Percentiles rank a stretch among this genome's conserved stretches.
Conservation (phyloP, 2,329 filamentous ascomycete species). For the Zopfia rhizophila region DNA sequence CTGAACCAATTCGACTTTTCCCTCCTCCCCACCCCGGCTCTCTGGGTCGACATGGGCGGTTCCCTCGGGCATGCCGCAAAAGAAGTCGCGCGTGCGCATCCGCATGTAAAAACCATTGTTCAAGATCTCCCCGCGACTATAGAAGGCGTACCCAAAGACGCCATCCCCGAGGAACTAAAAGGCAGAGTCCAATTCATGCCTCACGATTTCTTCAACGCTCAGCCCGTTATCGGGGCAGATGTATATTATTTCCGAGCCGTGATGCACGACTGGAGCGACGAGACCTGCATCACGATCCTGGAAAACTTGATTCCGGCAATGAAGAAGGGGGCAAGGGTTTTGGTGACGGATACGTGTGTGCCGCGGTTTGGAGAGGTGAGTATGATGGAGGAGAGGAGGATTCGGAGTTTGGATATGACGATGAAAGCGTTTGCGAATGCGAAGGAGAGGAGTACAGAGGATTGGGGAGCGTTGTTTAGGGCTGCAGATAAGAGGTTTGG, state of each 20-base stretch:
- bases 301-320: slow-evolving; percentile 28
- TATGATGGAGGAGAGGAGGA: too few species aligned
- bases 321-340: slow-evolving; percentile 23
- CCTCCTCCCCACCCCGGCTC: too few species aligned
- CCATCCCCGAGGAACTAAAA: too few species aligned
- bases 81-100: too few species aligned
- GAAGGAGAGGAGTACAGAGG: slow-evolving; percentile 55
- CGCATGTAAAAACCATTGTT: slow-evolving; percentile 14
- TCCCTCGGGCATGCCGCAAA: too few species aligned
- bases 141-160: slow-evolving; percentile 23
- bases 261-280: slow-evolving; percentile 55
- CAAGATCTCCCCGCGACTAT: slow-evolving; percentile 27
- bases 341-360: too few species aligned
- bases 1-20: too few species aligned
- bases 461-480: slow-evolving; percentile 55
- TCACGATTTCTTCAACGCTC: slow-evolving; percentile 42
- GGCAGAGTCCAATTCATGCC: slow-evolving; percentile 27
- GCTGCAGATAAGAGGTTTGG: slow-evolving; percentile 55
- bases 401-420: slow-evolving; percentile 59
- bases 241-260: slow-evolving; percentile 52
- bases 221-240: slow-evolving; percentile 41
- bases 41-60: too few species aligned
- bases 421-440: slow-evolving; percentile 60
- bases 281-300: slow-evolving; percentile 16
- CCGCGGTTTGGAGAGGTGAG: too few species aligned